Evolutionary conservation across 2,329 filamentous ascomycete species (phyloP), one percentile per base, ranked within the genome.

Genomic region (Trichophyton simii): DNA sequence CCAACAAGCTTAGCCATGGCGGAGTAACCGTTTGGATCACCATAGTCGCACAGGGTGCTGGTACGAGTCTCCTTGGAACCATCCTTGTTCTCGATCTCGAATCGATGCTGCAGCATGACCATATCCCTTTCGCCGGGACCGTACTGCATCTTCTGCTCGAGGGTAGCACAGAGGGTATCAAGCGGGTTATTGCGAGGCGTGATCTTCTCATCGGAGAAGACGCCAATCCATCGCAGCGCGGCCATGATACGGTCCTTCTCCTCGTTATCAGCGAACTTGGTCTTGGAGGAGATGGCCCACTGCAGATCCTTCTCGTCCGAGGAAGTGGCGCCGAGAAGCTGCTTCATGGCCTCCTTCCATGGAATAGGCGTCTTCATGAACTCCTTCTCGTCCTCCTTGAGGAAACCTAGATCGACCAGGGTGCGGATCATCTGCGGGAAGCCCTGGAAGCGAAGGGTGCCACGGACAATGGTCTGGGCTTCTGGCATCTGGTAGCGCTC

Each of bases 401-500:
- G 82, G 83, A 96, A 96, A 66, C 90, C 91, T 64, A 91, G 88
- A 72, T 96, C 88, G 64, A 95, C 90, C 9, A 97, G 84, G 28
- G 86, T 83, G 72, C 87, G 87, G 78, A 96, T 83, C 76, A 96
- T 92, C 73, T 95, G 84, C 2, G 91, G 91, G 83, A 96, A 96
- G 52, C 92, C 91, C 67, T 84, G 81, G 79, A 94, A 97, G 67
- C 92, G 82, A 41, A 96, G 82, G 34, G 91, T 95, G 65, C 88
- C 89, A 59, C 90, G 83, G 72, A 96, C 80, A 69, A 96, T 84
- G 59, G 89, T 96, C 76, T 95, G 77, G 13, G 89, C 90, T 79
- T 97, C 92, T 59, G 91, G 91, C 71, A 96, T 96, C 75, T 84
- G 78, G 82, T 96, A 96, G 65, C 89, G 85, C 80, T 95, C 87